Evolutionary conservation across 768 basidiomycete species (phyloP).

Genomic region (Tephrocybe sp.): DNA sequence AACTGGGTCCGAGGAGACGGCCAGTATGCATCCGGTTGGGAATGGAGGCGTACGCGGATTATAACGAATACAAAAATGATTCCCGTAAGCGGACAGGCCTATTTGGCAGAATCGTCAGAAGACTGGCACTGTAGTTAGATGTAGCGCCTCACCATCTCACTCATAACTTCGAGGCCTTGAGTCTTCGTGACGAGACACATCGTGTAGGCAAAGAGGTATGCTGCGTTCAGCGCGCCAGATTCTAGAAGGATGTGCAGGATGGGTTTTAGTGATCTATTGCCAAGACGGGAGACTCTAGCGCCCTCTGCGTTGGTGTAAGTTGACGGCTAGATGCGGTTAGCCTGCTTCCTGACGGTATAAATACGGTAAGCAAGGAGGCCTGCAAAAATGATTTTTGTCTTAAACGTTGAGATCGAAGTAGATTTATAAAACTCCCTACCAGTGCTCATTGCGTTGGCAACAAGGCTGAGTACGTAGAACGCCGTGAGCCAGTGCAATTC

Average conservation of each 20-base stretch:
- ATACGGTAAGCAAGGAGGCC: conserved; percentile 8
- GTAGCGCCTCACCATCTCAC: conserved; percentile 1
- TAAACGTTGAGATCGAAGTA: background rate
- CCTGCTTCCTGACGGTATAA: background rate
- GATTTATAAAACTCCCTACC: background rate
- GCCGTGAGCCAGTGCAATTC: conserved; percentile 1
- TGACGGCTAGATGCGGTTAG: background rate
- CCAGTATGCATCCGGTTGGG: conserved; percentile 3
- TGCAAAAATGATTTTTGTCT: background rate
- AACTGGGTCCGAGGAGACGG: background rate
- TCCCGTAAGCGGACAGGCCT: conserved; percentile 9
- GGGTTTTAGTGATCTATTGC: conserved; percentile 4
- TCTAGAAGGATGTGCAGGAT: conserved; percentile 5
- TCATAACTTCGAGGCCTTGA: conserved; percentile 8
- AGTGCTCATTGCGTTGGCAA: conserved; percentile 7
- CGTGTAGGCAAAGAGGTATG: conserved; percentile 4
- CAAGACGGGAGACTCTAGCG: background rate
- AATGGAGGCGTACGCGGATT: conserved; percentile 2
- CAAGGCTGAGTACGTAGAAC: conserved; percentile 6
- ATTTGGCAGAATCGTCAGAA: too few species aligned
- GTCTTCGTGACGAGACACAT: conserved; percentile 4
- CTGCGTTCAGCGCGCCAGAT: conserved; percentile 6
- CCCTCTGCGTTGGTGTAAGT: background rate
- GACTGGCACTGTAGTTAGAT: too few species aligned
- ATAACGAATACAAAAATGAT: conserved; percentile 7